Conservation (phyloP, 2,329 filamentous ascomycete genomes). For the Trichoderma sp. region DNA sequence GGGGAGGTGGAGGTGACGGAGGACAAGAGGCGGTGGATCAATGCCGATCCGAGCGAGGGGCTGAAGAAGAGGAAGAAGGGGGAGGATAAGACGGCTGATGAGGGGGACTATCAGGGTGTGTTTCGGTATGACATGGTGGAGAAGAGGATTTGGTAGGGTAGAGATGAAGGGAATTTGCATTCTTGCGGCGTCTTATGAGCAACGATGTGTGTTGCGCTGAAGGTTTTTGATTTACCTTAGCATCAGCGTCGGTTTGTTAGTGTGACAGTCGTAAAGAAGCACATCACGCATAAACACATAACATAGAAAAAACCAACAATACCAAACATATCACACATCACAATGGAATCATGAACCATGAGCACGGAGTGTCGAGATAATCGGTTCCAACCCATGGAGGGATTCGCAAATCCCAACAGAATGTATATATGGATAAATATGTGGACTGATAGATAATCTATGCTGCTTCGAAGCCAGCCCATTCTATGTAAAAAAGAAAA, state of each 20-base stretch:
- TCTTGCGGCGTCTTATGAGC: too few species aligned
- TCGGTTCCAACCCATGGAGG: too few species aligned
- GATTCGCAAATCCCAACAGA: too few species aligned
- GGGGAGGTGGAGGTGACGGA: constrained; percentile 87
- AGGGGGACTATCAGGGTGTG: constrained; percentile 62
- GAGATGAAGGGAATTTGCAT: too few species aligned
- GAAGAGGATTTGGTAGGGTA: constrained; percentile 84
- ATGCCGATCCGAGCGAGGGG: constrained; percentile 78
- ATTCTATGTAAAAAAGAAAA: constrained; percentile 19
- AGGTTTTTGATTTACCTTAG: neutral
- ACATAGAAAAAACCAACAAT: too few species aligned
- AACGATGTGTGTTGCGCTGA: neutral
- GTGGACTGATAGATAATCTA: too few species aligned
- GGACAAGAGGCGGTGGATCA: constrained; percentile 82
- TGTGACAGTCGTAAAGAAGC: too few species aligned
- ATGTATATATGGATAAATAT: too few species aligned
- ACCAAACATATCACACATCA: too few species aligned
- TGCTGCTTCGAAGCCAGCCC: neutral
- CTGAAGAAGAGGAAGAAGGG: constrained; percentile 61
- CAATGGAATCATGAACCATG: too few species aligned
- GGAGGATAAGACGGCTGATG: constrained; percentile 36
- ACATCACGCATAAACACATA: too few species aligned
- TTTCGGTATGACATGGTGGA: constrained; percentile 92
- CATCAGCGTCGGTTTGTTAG: neutral
- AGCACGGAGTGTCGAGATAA: too few species aligned